Percentiles rank a stretch among this genome's conserved stretches.
phyloP scores from a whole-genome alignment of 345 rosid species.

The Gynandropsis gynandra region DNA sequence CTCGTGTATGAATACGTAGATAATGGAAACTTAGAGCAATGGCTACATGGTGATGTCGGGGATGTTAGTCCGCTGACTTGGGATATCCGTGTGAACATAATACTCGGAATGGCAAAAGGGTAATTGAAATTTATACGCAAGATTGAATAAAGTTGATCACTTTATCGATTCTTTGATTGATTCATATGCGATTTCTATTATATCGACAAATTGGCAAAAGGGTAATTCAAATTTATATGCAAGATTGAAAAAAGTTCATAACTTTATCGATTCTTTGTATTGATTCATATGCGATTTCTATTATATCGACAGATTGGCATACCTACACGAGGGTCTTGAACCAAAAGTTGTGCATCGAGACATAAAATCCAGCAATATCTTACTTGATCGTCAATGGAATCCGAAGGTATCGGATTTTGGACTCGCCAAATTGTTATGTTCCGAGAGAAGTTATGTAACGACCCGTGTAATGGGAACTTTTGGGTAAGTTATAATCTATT shows the following conservation, averaged over 20 bases:
- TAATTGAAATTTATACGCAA: slow-evolving; percentile 19
- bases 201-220: slow-evolving; percentile 64
- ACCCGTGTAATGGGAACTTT: slow-evolving; percentile 98
- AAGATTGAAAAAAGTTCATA: slow-evolving; percentile 9
- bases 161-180: not conserved
- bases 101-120: slow-evolving; percentile 95
- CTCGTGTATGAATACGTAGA: slow-evolving; percentile 87
- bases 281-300: not conserved
- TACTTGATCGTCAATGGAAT: slow-evolving; percentile 86
- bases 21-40: slow-evolving; percentile 92
- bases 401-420: slow-evolving; percentile 95
- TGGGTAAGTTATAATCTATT: slow-evolving; percentile 45
- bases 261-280: not conserved
- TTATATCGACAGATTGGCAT: slow-evolving; percentile 82
- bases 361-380: slow-evolving; percentile 82
- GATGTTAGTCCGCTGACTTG: slow-evolving; percentile 76
- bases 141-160: slow-evolving; percentile 8
- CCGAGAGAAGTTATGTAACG: slow-evolving; percentile 79
- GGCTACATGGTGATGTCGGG: slow-evolving; percentile 96
- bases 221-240: slow-evolving; percentile 33
- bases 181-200: not conserved
- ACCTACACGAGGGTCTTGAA: slow-evolving; percentile 97
- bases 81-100: slow-evolving; percentile 84
- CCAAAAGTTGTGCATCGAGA: slow-evolving; percentile 97
- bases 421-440: slow-evolving; percentile 81